Evolutionary conservation across 1,139 yeast species (phyloP).

Genomic region (Saccharomyces hybrid): DNA sequence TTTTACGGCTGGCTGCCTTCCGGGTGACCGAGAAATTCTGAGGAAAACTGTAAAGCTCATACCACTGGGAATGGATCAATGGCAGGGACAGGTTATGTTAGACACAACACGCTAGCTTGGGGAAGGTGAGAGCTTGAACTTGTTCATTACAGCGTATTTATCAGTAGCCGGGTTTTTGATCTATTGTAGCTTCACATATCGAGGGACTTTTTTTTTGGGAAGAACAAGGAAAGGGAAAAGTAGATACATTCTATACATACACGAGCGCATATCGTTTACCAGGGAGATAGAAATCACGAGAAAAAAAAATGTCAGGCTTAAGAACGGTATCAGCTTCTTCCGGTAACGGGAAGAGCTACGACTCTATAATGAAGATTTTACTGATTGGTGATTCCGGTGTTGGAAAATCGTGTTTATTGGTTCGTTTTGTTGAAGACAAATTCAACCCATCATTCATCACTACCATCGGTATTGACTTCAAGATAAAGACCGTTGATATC

Average conservation of each 20-base stretch:
- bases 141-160: background rate
- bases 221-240: background rate
- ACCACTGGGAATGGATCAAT: background rate
- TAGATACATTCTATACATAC: background rate
- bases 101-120: background rate
- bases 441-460: slow-evolving; percentile 95
- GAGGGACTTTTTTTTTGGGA: background rate
- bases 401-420: slow-evolving; percentile 89
- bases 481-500: slow-evolving; percentile 90
- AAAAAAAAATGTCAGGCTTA: slow-evolving; percentile 24
- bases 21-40: background rate
- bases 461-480: slow-evolving; percentile 96
- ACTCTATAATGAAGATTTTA: slow-evolving; percentile 86
- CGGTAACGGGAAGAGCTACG: slow-evolving; percentile 58
- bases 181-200: background rate
- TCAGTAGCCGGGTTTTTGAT: background rate
- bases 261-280: background rate
- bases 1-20: background rate
- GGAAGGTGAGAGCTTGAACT: background rate
- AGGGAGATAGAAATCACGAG: background rate
- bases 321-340: slow-evolving; percentile 28
- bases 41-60: background rate
- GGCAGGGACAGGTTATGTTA: background rate
- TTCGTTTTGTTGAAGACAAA: slow-evolving; percentile 94
- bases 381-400: slow-evolving; percentile 97